A percentile compares a stretch with the other conserved stretches of the same genome.
These are phyloP conservation scores for Punica granatum DNA, from an alignment of 345 rosid genomes.

Conservation along the genomic window DNA sequence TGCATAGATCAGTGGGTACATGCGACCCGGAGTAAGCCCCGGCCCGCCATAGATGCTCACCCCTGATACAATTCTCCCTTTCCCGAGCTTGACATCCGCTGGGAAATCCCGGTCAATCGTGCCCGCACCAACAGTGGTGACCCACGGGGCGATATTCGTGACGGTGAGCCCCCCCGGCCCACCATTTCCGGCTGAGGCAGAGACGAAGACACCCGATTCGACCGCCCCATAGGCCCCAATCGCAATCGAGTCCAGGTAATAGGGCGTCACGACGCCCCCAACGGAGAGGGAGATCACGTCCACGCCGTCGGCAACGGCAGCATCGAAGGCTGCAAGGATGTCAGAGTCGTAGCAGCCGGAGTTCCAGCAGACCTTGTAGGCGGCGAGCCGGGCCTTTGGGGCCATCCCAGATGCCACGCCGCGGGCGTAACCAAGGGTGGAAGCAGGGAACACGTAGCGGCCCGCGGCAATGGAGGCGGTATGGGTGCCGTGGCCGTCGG, in stretches of 20 bases:
- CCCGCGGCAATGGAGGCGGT: conserved; percentile 86
- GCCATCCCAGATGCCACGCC: conserved; percentile 95
- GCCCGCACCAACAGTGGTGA: conserved; percentile 79
- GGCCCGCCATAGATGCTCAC: conserved; percentile 68
- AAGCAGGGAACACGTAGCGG: conserved; percentile 66
- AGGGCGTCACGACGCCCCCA: conserved; percentile 87
- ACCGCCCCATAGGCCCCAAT: conserved; percentile 78
- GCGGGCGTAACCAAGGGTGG: conserved; percentile 68
- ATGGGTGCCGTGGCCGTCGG: conserved; percentile 92
- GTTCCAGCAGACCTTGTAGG: conserved; percentile 91
- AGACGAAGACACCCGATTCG: conserved; percentile 66
- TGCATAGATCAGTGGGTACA: conserved; percentile 70
- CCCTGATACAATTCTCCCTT: conserved; percentile 50
- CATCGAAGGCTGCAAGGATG: conserved; percentile 78
- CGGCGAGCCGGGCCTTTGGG: conserved; percentile 85
- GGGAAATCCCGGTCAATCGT: conserved; percentile 81
- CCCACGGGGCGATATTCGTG: conserved; percentile 86
- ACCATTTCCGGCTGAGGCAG: conserved; percentile 88
- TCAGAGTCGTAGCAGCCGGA: conserved; percentile 90
- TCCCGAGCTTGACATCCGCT: conserved; percentile 67
- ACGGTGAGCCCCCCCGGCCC: conserved; percentile 84
- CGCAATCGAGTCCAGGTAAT: conserved; percentile 83
- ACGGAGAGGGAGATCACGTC: conserved; percentile 84
- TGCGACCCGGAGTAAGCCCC: conserved; percentile 35
- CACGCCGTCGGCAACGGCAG: conserved; percentile 75